Percentiles rank a stretch among this genome's conserved stretches.
Evolutionary conservation across 768 basidiomycete species (phyloP).

Genomic region (Termitomyces sp.): DNA sequence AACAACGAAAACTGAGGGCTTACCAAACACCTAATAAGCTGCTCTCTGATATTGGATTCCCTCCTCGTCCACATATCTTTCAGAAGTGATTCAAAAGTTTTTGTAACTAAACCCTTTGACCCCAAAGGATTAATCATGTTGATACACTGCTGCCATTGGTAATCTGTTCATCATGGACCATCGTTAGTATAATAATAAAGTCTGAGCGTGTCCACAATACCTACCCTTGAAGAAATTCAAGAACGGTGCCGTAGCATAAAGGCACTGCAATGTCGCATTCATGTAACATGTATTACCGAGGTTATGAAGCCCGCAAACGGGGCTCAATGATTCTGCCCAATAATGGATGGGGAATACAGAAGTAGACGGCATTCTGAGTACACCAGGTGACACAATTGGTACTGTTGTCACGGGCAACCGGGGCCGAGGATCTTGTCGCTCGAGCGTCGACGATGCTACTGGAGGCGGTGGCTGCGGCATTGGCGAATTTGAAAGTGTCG

Average conservation of each 20-base stretch:
- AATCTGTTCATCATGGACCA: constrained; percentile 43
- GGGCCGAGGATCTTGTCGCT: constrained; percentile 75
- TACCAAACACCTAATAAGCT: constrained; percentile 84
- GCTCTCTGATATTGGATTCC: constrained; percentile 61
- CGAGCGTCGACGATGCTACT: constrained; percentile 65
- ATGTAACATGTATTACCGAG: constrained; percentile 98
- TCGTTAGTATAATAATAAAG: constrained; percentile 15
- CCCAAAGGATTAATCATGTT: constrained; percentile 87
- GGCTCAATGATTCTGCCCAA: constrained; percentile 81
- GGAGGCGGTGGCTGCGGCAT: constrained; percentile 78
- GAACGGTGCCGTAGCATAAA: constrained; percentile 93
- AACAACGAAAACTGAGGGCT: constrained; percentile 48
- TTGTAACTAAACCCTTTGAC: constrained; percentile 79
- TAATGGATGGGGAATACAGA: constrained; percentile 74
- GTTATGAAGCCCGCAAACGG: constrained; percentile 88
- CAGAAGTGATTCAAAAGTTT: constrained; percentile 80
- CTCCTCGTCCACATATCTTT: constrained; percentile 88
- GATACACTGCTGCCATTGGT: constrained; percentile 78
- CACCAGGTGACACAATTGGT: constrained; percentile 42
- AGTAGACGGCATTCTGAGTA: constrained; percentile 61
- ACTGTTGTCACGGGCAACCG: constrained; percentile 40
- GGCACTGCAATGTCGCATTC: constrained; percentile 97
- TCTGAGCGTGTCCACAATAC: constrained; percentile 19
- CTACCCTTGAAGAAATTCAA: constrained; percentile 88
- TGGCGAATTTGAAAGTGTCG: constrained; percentile 60